A percentile compares a stretch with the other conserved stretches of the same genome.
Conservation (phyloP, 2,329 filamentous ascomycete genomes). For the Kalaharituber pfeilii region DNA sequence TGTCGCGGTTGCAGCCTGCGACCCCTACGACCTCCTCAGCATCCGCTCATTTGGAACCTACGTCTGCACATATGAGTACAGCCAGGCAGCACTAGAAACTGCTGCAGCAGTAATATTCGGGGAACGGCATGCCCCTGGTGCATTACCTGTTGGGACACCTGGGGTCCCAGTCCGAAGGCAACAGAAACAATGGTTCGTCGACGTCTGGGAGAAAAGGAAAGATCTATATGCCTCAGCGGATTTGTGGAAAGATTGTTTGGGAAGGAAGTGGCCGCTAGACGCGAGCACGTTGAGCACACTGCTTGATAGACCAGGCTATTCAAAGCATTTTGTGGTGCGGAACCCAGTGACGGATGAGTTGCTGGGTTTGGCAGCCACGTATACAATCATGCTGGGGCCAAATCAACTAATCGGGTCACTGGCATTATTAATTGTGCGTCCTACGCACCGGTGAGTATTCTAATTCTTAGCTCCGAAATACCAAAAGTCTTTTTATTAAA, state of each 20-base stretch:
- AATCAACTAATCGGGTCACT: constrained; percentile 22
- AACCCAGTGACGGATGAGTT: constrained; percentile 20
- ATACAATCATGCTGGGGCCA: constrained; percentile 19
- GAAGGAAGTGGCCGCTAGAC: constrained; percentile 22
- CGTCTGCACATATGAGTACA: constrained; percentile 32
- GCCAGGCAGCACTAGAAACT: constrained; percentile 32
- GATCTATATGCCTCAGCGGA: constrained; percentile 23
- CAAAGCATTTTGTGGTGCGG: constrained; percentile 23
- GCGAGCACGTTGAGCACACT: constrained; percentile 22
- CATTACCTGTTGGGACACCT: constrained; percentile 19
- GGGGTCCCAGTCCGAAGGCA: constrained; percentile 19
- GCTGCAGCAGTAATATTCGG: constrained; percentile 39
- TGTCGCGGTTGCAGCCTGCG: constrained; percentile 25
- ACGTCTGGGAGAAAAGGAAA: constrained; percentile 23
- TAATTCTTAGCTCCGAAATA: too few species aligned
- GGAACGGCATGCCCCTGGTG: constrained; percentile 23
- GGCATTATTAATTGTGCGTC: constrained; percentile 22
- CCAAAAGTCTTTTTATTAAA: background rate
- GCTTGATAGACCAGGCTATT: constrained; percentile 22
- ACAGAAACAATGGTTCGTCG: constrained; percentile 23
- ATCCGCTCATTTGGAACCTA: constrained; percentile 25
- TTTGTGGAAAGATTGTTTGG: constrained; percentile 23
- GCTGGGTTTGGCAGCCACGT: constrained; percentile 22
- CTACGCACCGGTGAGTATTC: constrained; percentile 17
- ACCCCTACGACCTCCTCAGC: constrained; percentile 37